Evolutionary conservation across 2,329 filamentous ascomycete genomes (phyloP), one percentile per base, ranked within the genome.

Genomic region (Penicillium sp.): DNA sequence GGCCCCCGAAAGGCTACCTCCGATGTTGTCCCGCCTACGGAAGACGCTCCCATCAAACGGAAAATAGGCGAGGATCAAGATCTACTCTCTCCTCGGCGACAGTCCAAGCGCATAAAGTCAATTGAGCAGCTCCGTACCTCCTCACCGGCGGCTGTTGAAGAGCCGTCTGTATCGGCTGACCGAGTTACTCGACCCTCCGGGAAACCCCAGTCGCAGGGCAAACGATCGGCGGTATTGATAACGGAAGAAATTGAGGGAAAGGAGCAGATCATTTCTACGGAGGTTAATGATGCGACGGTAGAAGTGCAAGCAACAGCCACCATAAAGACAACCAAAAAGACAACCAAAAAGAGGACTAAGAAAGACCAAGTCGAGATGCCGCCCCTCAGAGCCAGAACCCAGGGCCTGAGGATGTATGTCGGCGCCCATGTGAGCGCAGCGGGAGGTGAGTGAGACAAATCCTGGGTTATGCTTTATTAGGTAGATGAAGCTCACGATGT

Each of bases 391-490:
- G 80, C 83, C 29, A 86, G 95, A 41, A 93, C 92, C 0, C 78
- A 84, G 5, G 86, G 88, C 1, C 82, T 94, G 64, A 89, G 89
- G 74, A 91, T 97, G 85, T 90, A 91, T 71, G 90, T 99, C 59
- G 95, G 95, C 17, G 95, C 95, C 0, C 95, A 99, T 76, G 92
- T 98, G 64, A 95, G 91, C 76, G 89, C 86, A 65, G 93, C 95
- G 30, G 94, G 93, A 81, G 94, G 92, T 91, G 75, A 60, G 83
- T 17, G 11, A 9, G 13, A 9, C 8, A 35, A 1, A 41, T 13
- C 13, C 35, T 41, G 2, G 35, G 13, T 15, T 15, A 17, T 41
- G 2, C 35, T 13, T 15, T 13, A 15, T 15, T 41, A 15, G 11
- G 4, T 41, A 13, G 9, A 41, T 64, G 57, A 66, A 48, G 13